Evolutionary conservation across 2,329 filamentous ascomycete species (phyloP).

Genomic region (Arthrobotrys conoides): DNA sequence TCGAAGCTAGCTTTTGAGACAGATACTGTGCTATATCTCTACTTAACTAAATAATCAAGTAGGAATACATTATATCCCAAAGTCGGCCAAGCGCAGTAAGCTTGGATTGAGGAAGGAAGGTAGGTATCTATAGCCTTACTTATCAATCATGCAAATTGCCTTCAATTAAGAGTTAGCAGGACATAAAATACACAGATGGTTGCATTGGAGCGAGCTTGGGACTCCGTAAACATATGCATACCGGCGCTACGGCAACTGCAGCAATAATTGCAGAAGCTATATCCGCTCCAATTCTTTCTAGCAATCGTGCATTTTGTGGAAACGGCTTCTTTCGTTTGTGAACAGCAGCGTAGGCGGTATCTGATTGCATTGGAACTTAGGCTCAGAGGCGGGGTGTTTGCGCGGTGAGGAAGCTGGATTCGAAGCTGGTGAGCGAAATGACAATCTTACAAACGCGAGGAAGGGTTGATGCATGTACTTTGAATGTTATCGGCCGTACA

Average conservation of each 20-base stretch:
- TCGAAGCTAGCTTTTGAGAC: no score
- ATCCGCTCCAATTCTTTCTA: conserved; percentile 63
- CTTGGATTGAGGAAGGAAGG: not conserved
- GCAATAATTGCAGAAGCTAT: conserved; percentile 61
- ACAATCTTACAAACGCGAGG: no score
- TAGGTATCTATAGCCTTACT: conserved; percentile 56
- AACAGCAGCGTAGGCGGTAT: conserved; percentile 21
- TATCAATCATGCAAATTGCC: conserved; percentile 64
- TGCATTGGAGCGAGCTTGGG: no score
- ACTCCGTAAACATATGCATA: not conserved
- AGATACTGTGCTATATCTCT: no score
- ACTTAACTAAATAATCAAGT: no score
- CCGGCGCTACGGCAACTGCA: conserved; percentile 62
- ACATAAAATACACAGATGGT: not conserved
- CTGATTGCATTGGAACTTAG: conserved; percentile 44
- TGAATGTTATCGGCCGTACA: not conserved
- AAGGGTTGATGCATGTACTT: no score
- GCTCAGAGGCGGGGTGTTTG: not conserved
- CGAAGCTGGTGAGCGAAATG: not conserved
- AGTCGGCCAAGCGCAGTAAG: no score
- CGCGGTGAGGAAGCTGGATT: not conserved
- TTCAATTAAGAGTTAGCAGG: not conserved
- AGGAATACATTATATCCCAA: no score
- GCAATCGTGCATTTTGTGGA: conserved; percentile 41
- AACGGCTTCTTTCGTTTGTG: conserved; percentile 20